Evolutionary conservation across 345 rosid genomes (phyloP), one percentile per base, ranked within the genome.

Genomic region (Sisymbrium irio): DNA sequence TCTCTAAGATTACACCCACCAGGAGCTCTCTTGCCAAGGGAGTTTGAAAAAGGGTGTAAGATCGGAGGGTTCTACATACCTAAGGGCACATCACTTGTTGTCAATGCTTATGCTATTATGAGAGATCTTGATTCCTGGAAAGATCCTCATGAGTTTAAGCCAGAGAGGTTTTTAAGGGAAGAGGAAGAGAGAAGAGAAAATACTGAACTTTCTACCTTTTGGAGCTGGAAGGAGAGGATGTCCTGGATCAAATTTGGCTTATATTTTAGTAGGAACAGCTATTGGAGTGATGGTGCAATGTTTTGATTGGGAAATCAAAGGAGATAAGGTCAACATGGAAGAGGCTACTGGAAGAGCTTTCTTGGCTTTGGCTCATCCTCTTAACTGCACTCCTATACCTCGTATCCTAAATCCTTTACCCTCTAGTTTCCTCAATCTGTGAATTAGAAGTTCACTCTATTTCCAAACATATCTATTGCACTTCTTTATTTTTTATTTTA

Each of bases 151-250:
- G 67, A 63, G 67, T 63, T 63, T 63, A 63, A 40, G 47, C 27
- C 19, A 19, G 40, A 66, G 20, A 66, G 67, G 53, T 63, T 63
- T 44, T 2, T 63, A n/a, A 40, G 7, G 20, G 1, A 60, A 40
- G 35, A 61, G 2, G 49, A 25, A 0, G 54, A 17, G 27, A 44
- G 3, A 62, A 64, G 40, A 28, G 32, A 30, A 68, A 20, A 9
- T 9, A 50, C 7, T 75, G 18, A 50, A 63, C 6, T 73, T 44
- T 20, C 20, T 63, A 6, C 66, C 72, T 19, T 69, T 73, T 4
- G 67, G 75, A 3, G 53, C 25, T n/a, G 75, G 78, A 41, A 78
- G 78, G 22, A 67, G 78, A 62, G 78, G 35, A 7, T 73, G 78
- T 39, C 81, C 75, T 7, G 72, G 67, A 15, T 14, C 51, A n/a